phyloP scores from a whole-genome alignment of 2,329 filamentous ascomycete genomes.

The Paramyrothecium sp. region DNA sequence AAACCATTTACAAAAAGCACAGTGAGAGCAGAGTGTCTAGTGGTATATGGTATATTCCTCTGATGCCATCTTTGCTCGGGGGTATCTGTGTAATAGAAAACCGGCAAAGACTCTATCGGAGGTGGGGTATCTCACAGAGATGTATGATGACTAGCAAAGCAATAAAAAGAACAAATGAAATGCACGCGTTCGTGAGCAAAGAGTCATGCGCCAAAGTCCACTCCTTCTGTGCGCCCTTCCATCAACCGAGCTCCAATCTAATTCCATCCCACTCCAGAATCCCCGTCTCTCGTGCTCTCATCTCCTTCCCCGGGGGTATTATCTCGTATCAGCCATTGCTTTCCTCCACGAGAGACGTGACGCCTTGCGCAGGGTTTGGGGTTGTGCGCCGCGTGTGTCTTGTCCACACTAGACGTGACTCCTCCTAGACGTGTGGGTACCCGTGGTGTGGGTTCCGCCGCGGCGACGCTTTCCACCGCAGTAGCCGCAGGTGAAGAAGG shows the following conservation, averaged over 20 bases:
- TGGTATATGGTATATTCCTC: conserved; percentile 1
- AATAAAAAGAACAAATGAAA: neutral
- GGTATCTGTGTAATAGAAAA: neutral
- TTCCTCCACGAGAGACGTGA: neutral
- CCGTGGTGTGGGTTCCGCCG: conserved; percentile 9
- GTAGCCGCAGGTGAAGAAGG: conserved; percentile 58
- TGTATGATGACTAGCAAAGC: neutral
- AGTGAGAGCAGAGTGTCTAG: neutral
- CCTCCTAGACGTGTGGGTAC: conserved; percentile 15
- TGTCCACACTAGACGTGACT: conserved; percentile 16
- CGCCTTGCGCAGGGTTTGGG: neutral
- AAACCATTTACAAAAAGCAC: conserved; percentile 5
- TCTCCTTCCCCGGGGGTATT: neutral
- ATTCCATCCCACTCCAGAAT: neutral
- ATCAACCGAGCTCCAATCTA: no score
- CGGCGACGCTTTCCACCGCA: conserved; percentile 20
- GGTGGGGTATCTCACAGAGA: neutral
- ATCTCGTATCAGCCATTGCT: neutral
- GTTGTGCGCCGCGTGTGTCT: neutral
- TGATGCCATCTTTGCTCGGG: neutral
- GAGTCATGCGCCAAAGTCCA: neutral
- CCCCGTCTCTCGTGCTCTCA: neutral
- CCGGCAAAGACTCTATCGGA: neutral
- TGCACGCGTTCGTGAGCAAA: neutral
- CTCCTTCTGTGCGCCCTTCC: no score